Percentiles rank a stretch among this genome's conserved stretches.
Conservation (phyloP, 768 basidiomycete species). For the Lactarius pseudohatsudake region DNA sequence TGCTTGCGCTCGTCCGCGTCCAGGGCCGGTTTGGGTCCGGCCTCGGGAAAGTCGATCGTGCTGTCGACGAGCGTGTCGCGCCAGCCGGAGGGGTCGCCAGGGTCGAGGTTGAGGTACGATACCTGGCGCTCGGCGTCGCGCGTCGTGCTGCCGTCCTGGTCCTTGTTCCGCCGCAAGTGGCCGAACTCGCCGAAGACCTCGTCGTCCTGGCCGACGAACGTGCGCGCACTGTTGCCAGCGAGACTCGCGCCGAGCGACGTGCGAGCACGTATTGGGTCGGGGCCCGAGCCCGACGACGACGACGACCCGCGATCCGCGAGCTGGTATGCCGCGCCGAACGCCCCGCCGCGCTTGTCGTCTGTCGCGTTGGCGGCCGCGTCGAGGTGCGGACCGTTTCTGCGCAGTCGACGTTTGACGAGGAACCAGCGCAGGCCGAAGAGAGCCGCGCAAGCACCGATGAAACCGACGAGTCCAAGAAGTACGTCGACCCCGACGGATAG, state of each 20-base stretch:
- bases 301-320: constrained; percentile 37
- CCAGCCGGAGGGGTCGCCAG: constrained; percentile 23
- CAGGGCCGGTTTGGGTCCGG: neutral
- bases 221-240: constrained; percentile 37
- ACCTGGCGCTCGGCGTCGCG: constrained; percentile 13
- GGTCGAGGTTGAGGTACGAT: constrained; percentile 25
- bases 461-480: constrained; percentile 55
- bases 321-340: constrained; percentile 33
- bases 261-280: constrained; percentile 23
- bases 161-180: constrained; percentile 15
- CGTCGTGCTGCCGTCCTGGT: constrained; percentile 16
- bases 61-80: constrained; percentile 27
- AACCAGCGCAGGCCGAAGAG: constrained; percentile 59
- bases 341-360: constrained; percentile 25
- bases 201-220: constrained; percentile 30
- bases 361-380: constrained; percentile 19
- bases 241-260: constrained; percentile 37
- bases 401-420: constrained; percentile 33
- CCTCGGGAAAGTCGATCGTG: constrained; percentile 18
- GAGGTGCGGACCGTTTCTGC: constrained; percentile 28
- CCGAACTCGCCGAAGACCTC: constrained; percentile 30
- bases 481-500: constrained; percentile 62
- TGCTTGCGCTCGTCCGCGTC: neutral
- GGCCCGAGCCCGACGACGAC: constrained; percentile 33
- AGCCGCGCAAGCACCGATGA: constrained; percentile 54